Conservation (phyloP, 1,284 basidiomycete species). For the Cutaneotrichosporon sp. region DNA sequence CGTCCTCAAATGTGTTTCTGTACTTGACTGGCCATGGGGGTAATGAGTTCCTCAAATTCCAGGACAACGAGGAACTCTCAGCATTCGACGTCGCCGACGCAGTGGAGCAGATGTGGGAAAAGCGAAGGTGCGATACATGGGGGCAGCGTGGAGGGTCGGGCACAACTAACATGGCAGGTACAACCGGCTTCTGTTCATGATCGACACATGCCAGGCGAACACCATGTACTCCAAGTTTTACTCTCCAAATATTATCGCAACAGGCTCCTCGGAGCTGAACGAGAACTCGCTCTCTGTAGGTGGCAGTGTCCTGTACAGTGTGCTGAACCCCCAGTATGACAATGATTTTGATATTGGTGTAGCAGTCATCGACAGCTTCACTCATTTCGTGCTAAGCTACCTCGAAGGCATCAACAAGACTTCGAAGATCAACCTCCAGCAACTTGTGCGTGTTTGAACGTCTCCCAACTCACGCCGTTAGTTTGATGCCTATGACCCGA, state of each 20-base stretch:
- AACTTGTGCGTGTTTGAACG: slow-evolving; percentile 60
- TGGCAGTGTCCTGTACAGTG: slow-evolving; percentile 19
- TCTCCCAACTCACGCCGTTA: slow-evolving; percentile 37
- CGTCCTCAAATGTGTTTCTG: slow-evolving; percentile 90
- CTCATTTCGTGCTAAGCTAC: slow-evolving; percentile 83
- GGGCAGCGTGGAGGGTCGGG: no score
- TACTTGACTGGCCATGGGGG: slow-evolving; percentile 99
- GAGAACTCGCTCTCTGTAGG: slow-evolving; percentile 91
- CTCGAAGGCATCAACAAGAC: slow-evolving; percentile 93
- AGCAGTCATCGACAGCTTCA: slow-evolving; percentile 91
- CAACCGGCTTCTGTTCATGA: slow-evolving; percentile 96
- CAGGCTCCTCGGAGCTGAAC: slow-evolving; percentile 78
- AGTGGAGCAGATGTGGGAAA: slow-evolving; percentile 97
- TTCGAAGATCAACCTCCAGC: slow-evolving; percentile 69
- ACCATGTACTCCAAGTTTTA: slow-evolving; percentile 93
- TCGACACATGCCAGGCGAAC: slow-evolving; percentile 97
- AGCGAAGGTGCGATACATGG: slow-evolving; percentile 66
- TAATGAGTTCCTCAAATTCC: slow-evolving; percentile 97
- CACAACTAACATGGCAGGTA: slow-evolving; percentile 61
- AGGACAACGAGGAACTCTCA: slow-evolving; percentile 96
- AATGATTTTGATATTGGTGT: slow-evolving; percentile 91
- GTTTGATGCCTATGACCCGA: slow-evolving; percentile 75
- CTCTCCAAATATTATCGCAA: slow-evolving; percentile 91
- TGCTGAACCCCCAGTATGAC: slow-evolving; percentile 62
- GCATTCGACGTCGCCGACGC: slow-evolving; percentile 95